These are phyloP conservation scores for Silene conica DNA, from an alignment of 148 eudicot species.

Conservation along the genomic window DNA sequence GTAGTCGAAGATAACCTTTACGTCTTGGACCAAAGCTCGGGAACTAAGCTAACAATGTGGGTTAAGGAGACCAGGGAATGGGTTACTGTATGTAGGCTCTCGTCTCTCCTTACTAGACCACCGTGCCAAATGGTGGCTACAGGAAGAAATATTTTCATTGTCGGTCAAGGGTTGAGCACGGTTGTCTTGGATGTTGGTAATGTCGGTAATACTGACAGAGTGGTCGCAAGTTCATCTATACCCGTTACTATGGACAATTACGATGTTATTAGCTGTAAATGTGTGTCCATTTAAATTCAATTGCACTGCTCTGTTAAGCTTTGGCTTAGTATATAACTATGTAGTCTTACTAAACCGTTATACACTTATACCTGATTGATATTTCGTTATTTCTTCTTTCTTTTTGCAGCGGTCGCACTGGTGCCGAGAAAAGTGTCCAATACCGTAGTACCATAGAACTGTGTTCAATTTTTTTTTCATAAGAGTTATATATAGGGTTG, in stretches of 20 bases:
- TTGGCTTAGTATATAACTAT: not conserved
- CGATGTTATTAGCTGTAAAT: slow-evolving; percentile 65
- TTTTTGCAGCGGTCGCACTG: too few species aligned
- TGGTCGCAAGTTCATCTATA: slow-evolving; percentile 49
- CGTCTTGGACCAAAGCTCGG: slow-evolving; percentile 68
- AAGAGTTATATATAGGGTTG: too few species aligned
- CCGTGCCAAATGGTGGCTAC: slow-evolving; percentile 76
- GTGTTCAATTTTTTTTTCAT: too few species aligned
- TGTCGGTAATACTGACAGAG: slow-evolving; percentile 37
- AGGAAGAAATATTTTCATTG: slow-evolving; percentile 51
- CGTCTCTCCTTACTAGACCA: slow-evolving; percentile 52
- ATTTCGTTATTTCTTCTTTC: too few species aligned
- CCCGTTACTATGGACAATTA: slow-evolving; percentile 32
- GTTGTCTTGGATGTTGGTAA: slow-evolving; percentile 54
- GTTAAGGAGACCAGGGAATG: slow-evolving; percentile 51
- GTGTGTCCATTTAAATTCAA: slow-evolving; percentile 43
- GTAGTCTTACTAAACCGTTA: not conserved
- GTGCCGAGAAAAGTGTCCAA: too few species aligned
- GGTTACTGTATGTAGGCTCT: slow-evolving; percentile 52
- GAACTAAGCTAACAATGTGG: slow-evolving; percentile 77
- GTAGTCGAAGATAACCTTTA: slow-evolving; percentile 55
- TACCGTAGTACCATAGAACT: too few species aligned
- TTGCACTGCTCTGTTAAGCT: not conserved
- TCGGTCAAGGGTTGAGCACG: slow-evolving; percentile 72
- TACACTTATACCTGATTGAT: not conserved